Base-by-base conservation (phyloP, 73 alveolate species). In the Blepharisma japonicum region DNA sequence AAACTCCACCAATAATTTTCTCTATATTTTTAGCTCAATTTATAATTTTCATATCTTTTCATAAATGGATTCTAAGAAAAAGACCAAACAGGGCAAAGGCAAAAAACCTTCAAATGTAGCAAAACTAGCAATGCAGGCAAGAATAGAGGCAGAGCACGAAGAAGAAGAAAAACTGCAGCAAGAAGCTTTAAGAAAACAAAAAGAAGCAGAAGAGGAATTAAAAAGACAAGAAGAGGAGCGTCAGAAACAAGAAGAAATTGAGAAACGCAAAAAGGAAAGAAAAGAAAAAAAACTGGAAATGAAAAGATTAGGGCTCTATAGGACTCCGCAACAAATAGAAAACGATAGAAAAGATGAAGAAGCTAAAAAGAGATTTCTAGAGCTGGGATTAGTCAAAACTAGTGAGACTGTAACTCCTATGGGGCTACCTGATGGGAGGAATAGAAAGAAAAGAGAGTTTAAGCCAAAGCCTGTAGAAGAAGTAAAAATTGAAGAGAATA, bases 221-320 rank as follows among this genome's bases (percentile, higher is more conserved):
- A 72, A 80, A 78, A 21, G 55, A 50, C 56, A 56, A 56, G 71
- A 79, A 74, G 66, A 76, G 68, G 77, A 77, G 81, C 67, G 77
- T 66, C 78, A 68, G 11, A 82, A 80, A 71, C 72, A 55, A 23
- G 70, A 77, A 68, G 61, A 72, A 27, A 74, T 51, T 23, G 83
- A 82, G 47, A 77, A 61, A 18, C 27, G 20, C 42, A 71, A 66
- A 21, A 21, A 66, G 18, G 21, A 66, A 27, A 14, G 39, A 54
- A 53, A 85, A 87, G 79, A 87, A 70, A 80, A 78, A n/a, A 32
- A 78, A 56, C 80, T 61, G 55, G 68, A 80, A 47, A 83, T 80
- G 51, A 39, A 81, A 32, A 25, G 79, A 70, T 55, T 87, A 56
- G 79, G 86, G 71, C 77, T 66, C 66, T 81, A 86, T 74, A n/a